phyloP scores from a whole-genome alignment of 371 early-diverging fungal species.

The Blakeslea trispora region DNA sequence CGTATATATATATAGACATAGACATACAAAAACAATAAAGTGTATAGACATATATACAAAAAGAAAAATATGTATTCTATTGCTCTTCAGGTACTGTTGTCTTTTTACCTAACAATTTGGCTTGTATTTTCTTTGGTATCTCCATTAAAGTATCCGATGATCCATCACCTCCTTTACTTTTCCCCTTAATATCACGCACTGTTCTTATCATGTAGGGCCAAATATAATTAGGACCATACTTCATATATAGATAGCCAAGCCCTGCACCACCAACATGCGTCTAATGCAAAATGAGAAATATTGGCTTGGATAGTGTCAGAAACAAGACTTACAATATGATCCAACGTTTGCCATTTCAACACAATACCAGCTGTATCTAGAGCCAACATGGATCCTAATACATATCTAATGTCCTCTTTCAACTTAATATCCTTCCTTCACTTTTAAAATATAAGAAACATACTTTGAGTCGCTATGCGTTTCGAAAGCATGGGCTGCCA shows the following conservation, averaged over 20 bases:
- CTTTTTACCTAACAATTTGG: slow-evolving; percentile 10
- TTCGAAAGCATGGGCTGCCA: slow-evolving; percentile 50
- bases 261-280: slow-evolving; percentile 65
- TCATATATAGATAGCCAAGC: slow-evolving; percentile 49
- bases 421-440: too few species aligned
- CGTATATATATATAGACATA: too few species aligned
- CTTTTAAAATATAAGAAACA: not conserved
- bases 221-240: slow-evolving; percentile 49
- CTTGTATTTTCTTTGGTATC: slow-evolving; percentile 8
- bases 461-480: not conserved
- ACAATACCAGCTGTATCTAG: slow-evolving; percentile 64
- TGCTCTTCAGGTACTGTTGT: slow-evolving; percentile 11
- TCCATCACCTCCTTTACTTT: slow-evolving; percentile 7
- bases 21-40: too few species aligned
- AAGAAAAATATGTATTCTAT: not conserved
- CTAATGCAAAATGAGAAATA: slow-evolving; percentile 19
- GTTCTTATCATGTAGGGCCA: slow-evolving; percentile 44
- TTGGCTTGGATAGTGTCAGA: not conserved
- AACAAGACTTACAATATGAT: slow-evolving; percentile 60
- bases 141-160: slow-evolving; percentile 14
- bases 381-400: slow-evolving; percentile 56
- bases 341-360: slow-evolving; percentile 59
- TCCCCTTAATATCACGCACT: slow-evolving; percentile 19
- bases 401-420: slow-evolving; percentile 22
- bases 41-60: too few species aligned